Percentiles rank a stretch among this genome's conserved stretches.
Conservation (phyloP, 2,329 filamentous ascomycete species). For the Bipolaris sorokiniana region DNA sequence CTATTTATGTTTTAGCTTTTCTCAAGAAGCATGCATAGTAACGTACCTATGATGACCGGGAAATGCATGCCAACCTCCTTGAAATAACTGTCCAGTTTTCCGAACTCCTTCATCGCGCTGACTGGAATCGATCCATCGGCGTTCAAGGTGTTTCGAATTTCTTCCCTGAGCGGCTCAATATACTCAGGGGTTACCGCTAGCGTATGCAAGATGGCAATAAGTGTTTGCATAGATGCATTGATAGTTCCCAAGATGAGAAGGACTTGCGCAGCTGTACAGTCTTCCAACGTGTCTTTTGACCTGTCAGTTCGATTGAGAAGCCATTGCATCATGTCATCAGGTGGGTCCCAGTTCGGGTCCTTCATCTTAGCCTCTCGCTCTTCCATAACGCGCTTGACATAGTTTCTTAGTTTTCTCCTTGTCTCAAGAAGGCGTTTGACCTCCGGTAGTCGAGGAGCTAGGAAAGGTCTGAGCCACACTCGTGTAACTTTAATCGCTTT, state of each 20-base stretch:
- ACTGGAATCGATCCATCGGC: constrained; percentile 41
- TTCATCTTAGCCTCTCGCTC: constrained; percentile 33
- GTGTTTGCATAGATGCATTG: constrained; percentile 36
- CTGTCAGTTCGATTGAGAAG: constrained; percentile 33
- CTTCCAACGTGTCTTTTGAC: not conserved
- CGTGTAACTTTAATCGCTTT: constrained; percentile 34
- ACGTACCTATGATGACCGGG: not conserved
- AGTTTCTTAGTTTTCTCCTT: constrained; percentile 18
- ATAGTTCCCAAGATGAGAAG: constrained; percentile 39
- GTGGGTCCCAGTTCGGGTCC: constrained; percentile 38
- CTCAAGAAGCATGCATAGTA: not conserved
- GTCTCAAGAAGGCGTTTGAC: constrained; percentile 26
- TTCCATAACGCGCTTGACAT: constrained; percentile 34
- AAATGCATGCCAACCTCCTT: constrained; percentile 31
- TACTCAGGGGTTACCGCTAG: constrained; percentile 47
- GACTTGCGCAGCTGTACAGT: constrained; percentile 25
- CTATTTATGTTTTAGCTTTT: constrained; percentile 3
- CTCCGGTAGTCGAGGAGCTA: constrained; percentile 34
- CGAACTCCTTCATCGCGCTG: constrained; percentile 40
- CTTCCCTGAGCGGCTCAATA: constrained; percentile 50
- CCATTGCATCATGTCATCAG: constrained; percentile 49
- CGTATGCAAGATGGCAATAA: constrained; percentile 37
- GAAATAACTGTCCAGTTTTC: constrained; percentile 46
- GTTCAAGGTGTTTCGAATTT: constrained; percentile 49
- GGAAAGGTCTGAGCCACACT: constrained; percentile 32